Conservation (phyloP, 495 filamentous ascomycete species). For the Margaritispora aquatica region DNA sequence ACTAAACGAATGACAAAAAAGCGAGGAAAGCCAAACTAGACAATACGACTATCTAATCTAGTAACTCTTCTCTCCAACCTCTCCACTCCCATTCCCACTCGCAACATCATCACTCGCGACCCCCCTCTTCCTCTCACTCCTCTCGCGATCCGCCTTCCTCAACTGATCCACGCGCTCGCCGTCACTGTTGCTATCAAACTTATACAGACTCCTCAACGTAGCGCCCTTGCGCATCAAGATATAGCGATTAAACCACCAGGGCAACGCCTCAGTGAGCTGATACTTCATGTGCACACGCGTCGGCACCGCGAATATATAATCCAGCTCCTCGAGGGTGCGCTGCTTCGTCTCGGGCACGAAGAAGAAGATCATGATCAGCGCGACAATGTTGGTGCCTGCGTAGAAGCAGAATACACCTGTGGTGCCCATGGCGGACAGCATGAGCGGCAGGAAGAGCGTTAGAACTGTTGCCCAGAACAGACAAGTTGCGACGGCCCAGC, state of each 20-base stretch:
- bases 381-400: slow-evolving; percentile 52
- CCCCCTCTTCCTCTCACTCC: neutral
- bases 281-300: slow-evolving; percentile 50
- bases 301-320: slow-evolving; percentile 69
- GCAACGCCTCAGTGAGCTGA: slow-evolving; percentile 52
- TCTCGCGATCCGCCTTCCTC: neutral
- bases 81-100: neutral
- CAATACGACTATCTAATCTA: neutral
- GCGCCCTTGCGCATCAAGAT: slow-evolving; percentile 49
- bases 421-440: slow-evolving; percentile 39
- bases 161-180: neutral
- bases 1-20: no score
- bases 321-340: slow-evolving; percentile 36
- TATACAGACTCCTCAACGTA: slow-evolving; percentile 56
- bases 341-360: slow-evolving; percentile 35
- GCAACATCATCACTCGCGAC: neutral
- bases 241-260: slow-evolving; percentile 61
- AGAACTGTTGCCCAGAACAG: slow-evolving; percentile 62
- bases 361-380: slow-evolving; percentile 47
- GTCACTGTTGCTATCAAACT: slow-evolving; percentile 36
- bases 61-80: neutral
- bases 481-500: slow-evolving; percentile 62
- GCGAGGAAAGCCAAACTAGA: no score
- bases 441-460: slow-evolving; percentile 57
- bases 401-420: slow-evolving; percentile 65